Percentiles rank a stretch among this genome's conserved stretches.
These are phyloP conservation scores for Fusarium begoniae DNA, from an alignment of 2,329 filamentous ascomycete species.

Conservation along the genomic window DNA sequence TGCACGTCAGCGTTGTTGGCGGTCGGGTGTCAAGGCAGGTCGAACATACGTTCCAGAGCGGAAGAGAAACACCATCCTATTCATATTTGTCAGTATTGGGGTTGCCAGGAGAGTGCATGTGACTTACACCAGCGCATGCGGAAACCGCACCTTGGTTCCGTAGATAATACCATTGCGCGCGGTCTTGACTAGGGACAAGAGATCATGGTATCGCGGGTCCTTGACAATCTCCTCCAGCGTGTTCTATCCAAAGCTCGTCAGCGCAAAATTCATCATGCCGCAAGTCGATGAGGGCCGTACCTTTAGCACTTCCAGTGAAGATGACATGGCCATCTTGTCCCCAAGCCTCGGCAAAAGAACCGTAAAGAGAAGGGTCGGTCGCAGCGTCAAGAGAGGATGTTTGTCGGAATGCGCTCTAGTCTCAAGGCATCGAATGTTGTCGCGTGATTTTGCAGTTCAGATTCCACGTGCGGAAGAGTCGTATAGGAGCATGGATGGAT, in stretches of 20 bases:
- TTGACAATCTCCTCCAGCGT: slow-evolving; percentile 79
- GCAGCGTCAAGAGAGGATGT: slow-evolving; percentile 12
- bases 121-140: slow-evolving; percentile 85
- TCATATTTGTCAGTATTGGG: slow-evolving; percentile 28
- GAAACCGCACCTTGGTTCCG: slow-evolving; percentile 96
- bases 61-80: slow-evolving; percentile 95
- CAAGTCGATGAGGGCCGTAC: slow-evolving; percentile 18
- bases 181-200: slow-evolving; percentile 87
- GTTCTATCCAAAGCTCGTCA: slow-evolving; percentile 56
- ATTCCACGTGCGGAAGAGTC: slow-evolving; percentile 4
- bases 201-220: slow-evolving; percentile 84
- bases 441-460: slow-evolving; percentile 7
- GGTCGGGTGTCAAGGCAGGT: neutral
- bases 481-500: slow-evolving; percentile 8
- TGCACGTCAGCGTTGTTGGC: slow-evolving; percentile 26
- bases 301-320: slow-evolving; percentile 44
- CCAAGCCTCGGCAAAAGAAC: slow-evolving; percentile 36
- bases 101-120: neutral
- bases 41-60: slow-evolving; percentile 80
- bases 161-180: slow-evolving; percentile 98
- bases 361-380: slow-evolving; percentile 7
- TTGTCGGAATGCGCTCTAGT: neutral
- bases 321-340: slow-evolving; percentile 41
- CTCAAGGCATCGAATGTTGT: slow-evolving; percentile 29
- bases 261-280: neutral